phyloP scores from a whole-genome alignment of 306 rosid genomes.

The Glycine tomentella region DNA sequence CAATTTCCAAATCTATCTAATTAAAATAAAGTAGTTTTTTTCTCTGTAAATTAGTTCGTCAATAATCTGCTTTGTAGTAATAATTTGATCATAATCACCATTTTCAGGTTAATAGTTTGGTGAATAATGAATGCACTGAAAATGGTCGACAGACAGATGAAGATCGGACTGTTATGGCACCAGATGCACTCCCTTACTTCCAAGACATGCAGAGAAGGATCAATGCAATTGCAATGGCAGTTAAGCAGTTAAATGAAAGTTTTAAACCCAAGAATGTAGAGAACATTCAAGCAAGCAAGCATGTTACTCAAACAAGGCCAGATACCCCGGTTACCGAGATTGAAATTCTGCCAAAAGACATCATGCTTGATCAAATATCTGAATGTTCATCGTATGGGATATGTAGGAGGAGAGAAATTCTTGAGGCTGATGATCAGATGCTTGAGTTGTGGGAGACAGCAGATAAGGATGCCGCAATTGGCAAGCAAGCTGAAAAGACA shows the following conservation, averaged over 20 bases:
- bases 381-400: slow-evolving; percentile 73
- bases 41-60: neutral
- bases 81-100: slow-evolving; percentile 24
- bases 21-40: neutral
- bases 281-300: slow-evolving; percentile 54
- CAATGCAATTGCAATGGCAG: slow-evolving; percentile 64
- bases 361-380: slow-evolving; percentile 91
- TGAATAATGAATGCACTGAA: slow-evolving; percentile 48
- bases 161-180: slow-evolving; percentile 49
- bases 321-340: slow-evolving; percentile 65
- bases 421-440: slow-evolving; percentile 71
- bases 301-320: slow-evolving; percentile 44
- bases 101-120: slow-evolving; percentile 61
- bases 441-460: slow-evolving; percentile 91
- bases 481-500: slow-evolving; percentile 59
- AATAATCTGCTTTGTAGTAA: neutral
- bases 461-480: slow-evolving; percentile 65
- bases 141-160: slow-evolving; percentile 51
- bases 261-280: slow-evolving; percentile 50
- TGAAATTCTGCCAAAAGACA: slow-evolving; percentile 91
- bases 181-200: slow-evolving; percentile 61
- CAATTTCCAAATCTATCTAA: slow-evolving; percentile 15
- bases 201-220: slow-evolving; percentile 76
- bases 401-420: slow-evolving; percentile 67
- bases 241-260: slow-evolving; percentile 56